These are phyloP conservation scores for Tolypocladium album DNA, from an alignment of 2,329 filamentous ascomycete genomes.

Conservation along the genomic window DNA sequence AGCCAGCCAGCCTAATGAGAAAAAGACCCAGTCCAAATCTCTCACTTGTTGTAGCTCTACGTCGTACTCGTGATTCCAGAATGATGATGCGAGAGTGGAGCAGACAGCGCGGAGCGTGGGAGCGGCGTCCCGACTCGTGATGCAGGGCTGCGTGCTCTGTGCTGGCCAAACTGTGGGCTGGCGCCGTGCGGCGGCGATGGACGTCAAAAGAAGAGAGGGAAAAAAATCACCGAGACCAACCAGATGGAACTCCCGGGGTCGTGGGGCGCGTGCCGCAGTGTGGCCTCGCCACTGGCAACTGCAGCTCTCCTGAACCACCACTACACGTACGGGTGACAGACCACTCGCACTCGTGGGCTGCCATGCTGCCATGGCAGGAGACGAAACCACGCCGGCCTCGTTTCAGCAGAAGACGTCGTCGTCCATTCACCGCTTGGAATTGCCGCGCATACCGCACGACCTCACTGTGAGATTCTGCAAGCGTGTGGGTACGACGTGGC, in stretches of 20 bases:
- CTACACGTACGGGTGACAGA: not conserved
- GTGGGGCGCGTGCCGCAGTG: not conserved
- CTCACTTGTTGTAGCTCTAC: not conserved
- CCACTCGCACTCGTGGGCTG: not conserved
- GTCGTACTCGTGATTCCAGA: not conserved
- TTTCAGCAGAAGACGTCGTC: not conserved
- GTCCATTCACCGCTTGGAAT: not conserved
- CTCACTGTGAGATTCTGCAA: not conserved
- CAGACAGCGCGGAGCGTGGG: not conserved
- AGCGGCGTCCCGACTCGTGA: not conserved
- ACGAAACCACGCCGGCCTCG: not conserved
- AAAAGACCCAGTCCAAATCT: not conserved
- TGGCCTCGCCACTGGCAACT: not conserved
- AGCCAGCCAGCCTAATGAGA: not conserved
- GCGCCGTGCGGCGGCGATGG: not conserved
- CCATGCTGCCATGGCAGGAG: not conserved
- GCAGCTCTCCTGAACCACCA: not conserved
- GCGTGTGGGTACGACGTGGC: not conserved
- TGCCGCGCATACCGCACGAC: not conserved
- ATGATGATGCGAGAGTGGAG: not conserved
- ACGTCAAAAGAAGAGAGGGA: not conserved
- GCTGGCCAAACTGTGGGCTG: not conserved
- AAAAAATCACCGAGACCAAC: conserved; percentile 1
- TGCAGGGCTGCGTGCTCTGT: not conserved
- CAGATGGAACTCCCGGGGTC: conserved; percentile 3